Conservation (phyloP, 441 rosid genomes). For the Pelargonium citronellum region DNA sequence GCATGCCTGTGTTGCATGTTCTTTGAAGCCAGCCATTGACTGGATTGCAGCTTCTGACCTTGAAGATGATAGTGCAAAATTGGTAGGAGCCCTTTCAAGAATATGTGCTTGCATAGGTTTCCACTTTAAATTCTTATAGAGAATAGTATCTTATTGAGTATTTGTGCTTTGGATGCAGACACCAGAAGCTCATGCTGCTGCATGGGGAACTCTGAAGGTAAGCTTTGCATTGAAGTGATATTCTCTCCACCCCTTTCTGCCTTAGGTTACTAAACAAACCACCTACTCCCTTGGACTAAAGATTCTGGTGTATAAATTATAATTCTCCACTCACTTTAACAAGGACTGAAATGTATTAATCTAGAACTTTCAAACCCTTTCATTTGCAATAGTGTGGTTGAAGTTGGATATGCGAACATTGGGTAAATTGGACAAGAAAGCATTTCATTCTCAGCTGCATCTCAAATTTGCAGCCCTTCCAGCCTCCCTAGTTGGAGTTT, state of each 20-base stretch:
- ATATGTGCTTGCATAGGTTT: slow-evolving; percentile 17
- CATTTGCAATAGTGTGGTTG: no score
- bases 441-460: no score
- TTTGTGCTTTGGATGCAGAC: slow-evolving; percentile 37
- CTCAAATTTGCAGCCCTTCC: no score
- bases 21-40: slow-evolving; percentile 54
- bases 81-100: slow-evolving; percentile 27
- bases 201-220: slow-evolving; percentile 69
- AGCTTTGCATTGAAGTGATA: slow-evolving; percentile 14
- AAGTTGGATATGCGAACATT: no score
- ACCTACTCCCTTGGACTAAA: no score
- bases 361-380: no score
- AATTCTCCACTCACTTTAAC: no score
- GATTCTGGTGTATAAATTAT: no score
- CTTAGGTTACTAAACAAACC: neutral
- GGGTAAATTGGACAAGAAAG: no score
- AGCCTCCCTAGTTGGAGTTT: no score
- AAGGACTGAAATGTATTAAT: no score
- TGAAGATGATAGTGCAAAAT: slow-evolving; percentile 55
- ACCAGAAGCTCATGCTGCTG: slow-evolving; percentile 62
- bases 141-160: slow-evolving; percentile 9
- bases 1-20: slow-evolving; percentile 75
- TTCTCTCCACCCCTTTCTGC: neutral
- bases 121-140: slow-evolving; percentile 3
- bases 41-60: slow-evolving; percentile 85